Evolutionary conservation across 139 green algal genomes (phyloP).

Genomic region (Penium margaritaceum): DNA sequence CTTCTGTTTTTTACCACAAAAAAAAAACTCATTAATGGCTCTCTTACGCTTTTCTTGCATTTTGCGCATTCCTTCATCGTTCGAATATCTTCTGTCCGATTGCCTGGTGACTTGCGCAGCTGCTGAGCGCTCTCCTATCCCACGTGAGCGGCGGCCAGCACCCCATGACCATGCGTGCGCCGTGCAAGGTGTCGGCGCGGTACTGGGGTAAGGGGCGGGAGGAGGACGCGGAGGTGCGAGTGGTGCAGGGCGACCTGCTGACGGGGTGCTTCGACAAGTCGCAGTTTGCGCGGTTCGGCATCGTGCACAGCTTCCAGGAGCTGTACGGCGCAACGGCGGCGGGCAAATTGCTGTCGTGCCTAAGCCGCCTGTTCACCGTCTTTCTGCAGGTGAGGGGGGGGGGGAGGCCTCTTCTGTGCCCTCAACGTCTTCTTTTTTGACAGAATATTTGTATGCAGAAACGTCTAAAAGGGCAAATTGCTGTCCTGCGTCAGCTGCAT

Average conservation of each 20-base stretch:
- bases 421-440: too few relatives aligned
- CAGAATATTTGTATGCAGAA: too few relatives aligned
- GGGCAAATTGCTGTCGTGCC: slow-evolving; percentile 65
- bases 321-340: slow-evolving; percentile 74
- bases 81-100: neutral
- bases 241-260: slow-evolving; percentile 60
- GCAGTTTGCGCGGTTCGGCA: slow-evolving; percentile 81
- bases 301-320: slow-evolving; percentile 85
- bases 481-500: too few relatives aligned
- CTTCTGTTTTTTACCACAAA: too few relatives aligned
- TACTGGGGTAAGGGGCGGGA: slow-evolving; percentile 69
- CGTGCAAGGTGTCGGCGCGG: slow-evolving; percentile 52
- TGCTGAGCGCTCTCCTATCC: too few relatives aligned
- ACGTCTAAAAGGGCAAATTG: too few relatives aligned
- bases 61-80: neutral
- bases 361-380: slow-evolving; percentile 79
- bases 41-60: too few relatives aligned
- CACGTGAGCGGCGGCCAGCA: too few relatives aligned
- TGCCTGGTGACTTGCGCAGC: neutral
- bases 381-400: slow-evolving; percentile 56
- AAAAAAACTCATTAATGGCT: too few relatives aligned
- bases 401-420: too few relatives aligned
- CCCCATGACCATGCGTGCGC: neutral
- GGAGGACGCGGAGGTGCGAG: neutral
- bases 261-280: slow-evolving; percentile 86